These are phyloP conservation scores for Yarrowia osloensis DNA, from an alignment of 805 yeast species.

Conservation along the genomic window DNA sequence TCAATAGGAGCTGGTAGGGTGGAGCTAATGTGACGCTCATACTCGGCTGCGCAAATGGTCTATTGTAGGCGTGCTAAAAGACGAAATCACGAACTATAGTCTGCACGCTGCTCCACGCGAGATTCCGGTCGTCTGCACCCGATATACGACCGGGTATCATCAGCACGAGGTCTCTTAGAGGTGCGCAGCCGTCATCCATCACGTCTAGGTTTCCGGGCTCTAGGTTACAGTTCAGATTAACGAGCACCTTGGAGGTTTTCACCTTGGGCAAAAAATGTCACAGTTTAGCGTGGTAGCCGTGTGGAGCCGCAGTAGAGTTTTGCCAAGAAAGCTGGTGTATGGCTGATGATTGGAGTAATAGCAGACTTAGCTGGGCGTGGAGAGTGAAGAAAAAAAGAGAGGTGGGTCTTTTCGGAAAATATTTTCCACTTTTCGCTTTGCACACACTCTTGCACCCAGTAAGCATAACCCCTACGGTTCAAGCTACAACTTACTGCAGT, in stretches of 20 bases:
- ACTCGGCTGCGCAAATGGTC: neutral
- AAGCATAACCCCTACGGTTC: constrained; percentile 23
- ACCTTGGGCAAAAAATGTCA: neutral
- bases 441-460: neutral
- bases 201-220: neutral
- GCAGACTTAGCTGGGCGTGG: neutral
- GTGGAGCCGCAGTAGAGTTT: neutral
- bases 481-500: neutral
- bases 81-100: neutral
- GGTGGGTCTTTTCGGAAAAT: neutral
- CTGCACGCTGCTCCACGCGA: neutral
- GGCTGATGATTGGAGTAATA: neutral
- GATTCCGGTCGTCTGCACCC: neutral
- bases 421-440: neutral
- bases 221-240: neutral
- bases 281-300: constrained; percentile 1
- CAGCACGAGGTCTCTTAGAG: neutral
- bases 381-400: neutral
- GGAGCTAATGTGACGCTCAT: neutral
- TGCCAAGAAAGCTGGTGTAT: constrained; percentile 1
- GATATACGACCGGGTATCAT: neutral
- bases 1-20: neutral
- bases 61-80: neutral
- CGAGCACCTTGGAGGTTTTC: constrained; percentile 14
- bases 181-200: neutral